A percentile compares a stretch with the other conserved stretches of the same genome.
Conservation (phyloP, 225 moss, liverwort and hornwort genomes). For the Physcomitrellopsis africana region DNA sequence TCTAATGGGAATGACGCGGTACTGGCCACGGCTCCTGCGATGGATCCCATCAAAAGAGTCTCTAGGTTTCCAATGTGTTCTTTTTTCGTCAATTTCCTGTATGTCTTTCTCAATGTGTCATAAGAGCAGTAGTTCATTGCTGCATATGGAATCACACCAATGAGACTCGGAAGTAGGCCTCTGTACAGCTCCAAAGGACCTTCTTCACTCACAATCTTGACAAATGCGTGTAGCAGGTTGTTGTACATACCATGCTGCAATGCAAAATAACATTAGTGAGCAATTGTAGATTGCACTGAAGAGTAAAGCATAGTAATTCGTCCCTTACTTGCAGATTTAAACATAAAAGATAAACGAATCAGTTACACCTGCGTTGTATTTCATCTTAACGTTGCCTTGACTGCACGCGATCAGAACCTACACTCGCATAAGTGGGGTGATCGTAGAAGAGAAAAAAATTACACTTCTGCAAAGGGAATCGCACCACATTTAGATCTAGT, state of each 20-base stretch:
- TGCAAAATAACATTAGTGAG: not conserved
- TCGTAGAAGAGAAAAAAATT: not conserved
- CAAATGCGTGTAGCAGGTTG: constrained; percentile 76
- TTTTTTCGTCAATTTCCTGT: constrained; percentile 75
- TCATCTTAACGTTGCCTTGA: not conserved
- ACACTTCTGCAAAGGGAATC: not conserved
- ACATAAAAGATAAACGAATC: not conserved
- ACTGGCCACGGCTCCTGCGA: constrained; percentile 82
- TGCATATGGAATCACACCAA: constrained; percentile 93
- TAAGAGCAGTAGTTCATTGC: constrained; percentile 94
- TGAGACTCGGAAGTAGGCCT: constrained; percentile 84
- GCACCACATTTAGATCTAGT: not conserved
- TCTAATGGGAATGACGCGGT: constrained; percentile 93
- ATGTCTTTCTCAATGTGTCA: constrained; percentile 79
- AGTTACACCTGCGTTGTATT: not conserved
- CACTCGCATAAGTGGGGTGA: not conserved
- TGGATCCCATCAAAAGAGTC: constrained; percentile 87
- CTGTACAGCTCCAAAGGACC: constrained; percentile 89
- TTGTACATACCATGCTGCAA: constrained; percentile 92
- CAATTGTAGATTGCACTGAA: too few species aligned
- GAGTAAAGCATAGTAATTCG: too few species aligned
- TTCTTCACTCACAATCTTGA: constrained; percentile 87
- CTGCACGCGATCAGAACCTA: not conserved
- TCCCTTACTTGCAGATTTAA: too few species aligned
- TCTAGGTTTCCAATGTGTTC: constrained; percentile 89